Evolutionary conservation across 2,329 filamentous ascomycete species (phyloP).

Genomic region (Diaporthe velutina): DNA sequence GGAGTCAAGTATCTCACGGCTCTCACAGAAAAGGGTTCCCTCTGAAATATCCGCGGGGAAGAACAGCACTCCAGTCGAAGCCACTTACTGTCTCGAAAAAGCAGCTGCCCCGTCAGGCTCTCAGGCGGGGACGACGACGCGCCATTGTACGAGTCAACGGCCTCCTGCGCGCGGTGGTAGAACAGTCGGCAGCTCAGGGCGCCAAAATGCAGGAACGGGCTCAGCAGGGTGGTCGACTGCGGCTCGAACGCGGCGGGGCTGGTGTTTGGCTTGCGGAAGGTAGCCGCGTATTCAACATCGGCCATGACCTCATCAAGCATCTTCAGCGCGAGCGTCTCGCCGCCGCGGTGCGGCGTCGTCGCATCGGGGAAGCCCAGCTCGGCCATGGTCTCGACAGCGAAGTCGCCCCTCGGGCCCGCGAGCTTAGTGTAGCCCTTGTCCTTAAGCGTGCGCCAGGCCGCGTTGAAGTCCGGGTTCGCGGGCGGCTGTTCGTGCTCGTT

Average conservation of each 20-base stretch:
- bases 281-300: conserved; percentile 76
- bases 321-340: conserved; percentile 75
- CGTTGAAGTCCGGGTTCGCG: conserved; percentile 71
- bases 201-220: conserved; percentile 81
- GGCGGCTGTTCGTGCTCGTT: conserved; percentile 56
- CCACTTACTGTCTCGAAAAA: conserved; percentile 76
- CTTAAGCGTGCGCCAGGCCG: conserved; percentile 61
- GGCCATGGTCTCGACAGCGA: conserved; percentile 77
- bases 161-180: conserved; percentile 78
- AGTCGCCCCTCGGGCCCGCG: conserved; percentile 76
- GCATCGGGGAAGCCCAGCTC: conserved; percentile 77
- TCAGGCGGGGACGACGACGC: conserved; percentile 73
- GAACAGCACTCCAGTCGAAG: neutral
- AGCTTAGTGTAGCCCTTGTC: conserved; percentile 72
- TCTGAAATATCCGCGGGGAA: neutral
- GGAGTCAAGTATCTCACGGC: neutral
- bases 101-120: conserved; percentile 78
- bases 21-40: neutral
- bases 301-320: conserved; percentile 70
- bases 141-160: conserved; percentile 68
- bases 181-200: conserved; percentile 78
- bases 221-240: conserved; percentile 79
- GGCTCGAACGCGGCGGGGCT: conserved; percentile 81
- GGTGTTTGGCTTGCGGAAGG: conserved; percentile 82
- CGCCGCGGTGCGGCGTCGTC: conserved; percentile 76